Percentiles rank a stretch among this genome's conserved stretches.
These are phyloP conservation scores for Neodidymelliopsis sp. DNA, from an alignment of 2,329 filamentous ascomycete species.

Conservation along the genomic window DNA sequence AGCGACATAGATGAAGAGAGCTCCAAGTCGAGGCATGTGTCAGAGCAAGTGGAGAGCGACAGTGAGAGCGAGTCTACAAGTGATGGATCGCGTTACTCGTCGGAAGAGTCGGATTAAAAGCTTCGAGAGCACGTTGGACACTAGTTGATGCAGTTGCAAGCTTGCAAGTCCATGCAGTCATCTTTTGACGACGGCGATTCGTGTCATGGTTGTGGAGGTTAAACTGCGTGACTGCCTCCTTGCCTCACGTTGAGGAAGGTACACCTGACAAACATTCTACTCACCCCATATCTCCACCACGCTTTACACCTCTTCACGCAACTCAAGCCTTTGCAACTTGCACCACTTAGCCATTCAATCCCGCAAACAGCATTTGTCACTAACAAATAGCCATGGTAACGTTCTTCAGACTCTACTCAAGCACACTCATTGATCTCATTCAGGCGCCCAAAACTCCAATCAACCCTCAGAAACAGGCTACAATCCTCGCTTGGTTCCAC, in stretches of 20 bases:
- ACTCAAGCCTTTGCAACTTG: background rate
- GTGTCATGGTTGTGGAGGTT: background rate
- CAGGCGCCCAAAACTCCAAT: constrained; percentile 64
- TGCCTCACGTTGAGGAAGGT: constrained; percentile 20
- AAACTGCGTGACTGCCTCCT: constrained; percentile 20
- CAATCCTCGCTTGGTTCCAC: constrained; percentile 67
- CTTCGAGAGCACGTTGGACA: too few species aligned
- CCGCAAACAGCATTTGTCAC: background rate
- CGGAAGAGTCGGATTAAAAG: constrained; percentile 21
- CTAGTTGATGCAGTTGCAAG: too few species aligned
- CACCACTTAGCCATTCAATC: background rate
- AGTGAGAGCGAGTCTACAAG: constrained; percentile 2
- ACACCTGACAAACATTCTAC: constrained; percentile 2
- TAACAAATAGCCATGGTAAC: constrained; percentile 17
- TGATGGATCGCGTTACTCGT: constrained; percentile 17
- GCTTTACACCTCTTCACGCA: background rate
- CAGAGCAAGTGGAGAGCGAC: background rate
- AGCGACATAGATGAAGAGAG: background rate
- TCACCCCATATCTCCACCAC: background rate
- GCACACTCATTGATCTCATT: constrained; percentile 15
- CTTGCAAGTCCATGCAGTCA: too few species aligned
- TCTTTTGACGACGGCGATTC: background rate
- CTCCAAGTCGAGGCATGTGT: background rate
- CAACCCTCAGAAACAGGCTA: constrained; percentile 64
- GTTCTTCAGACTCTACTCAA: background rate